Base-by-base conservation (phyloP, 1,284 basidiomycete species). In the Flammula alnicola region DNA sequence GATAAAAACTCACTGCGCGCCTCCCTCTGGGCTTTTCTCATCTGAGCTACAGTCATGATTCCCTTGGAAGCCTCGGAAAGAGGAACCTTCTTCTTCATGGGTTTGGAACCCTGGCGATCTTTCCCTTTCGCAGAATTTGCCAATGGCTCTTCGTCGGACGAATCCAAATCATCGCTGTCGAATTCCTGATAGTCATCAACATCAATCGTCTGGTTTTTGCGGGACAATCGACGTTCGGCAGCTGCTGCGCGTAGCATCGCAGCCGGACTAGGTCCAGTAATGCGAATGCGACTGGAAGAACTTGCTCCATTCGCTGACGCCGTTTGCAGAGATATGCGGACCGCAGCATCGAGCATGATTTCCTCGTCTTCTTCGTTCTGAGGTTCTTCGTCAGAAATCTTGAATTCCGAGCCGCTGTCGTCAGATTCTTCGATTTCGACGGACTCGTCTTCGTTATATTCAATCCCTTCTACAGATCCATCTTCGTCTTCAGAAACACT, bases 391-490 rank as follows among this genome's bases (percentile, higher is more conserved):
- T 64, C 62, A 23, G 63, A 62, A 20, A 67, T 64, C 25, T 75
- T 69, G 50, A 82, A 85, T 46, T 85, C 83, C 32, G 84, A 86
- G 14, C 74, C 83, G 60, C 79, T 81, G 45, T 71, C 76, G 35
- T 77, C 77, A 8, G 77, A 81, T 45, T 84, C 83, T 12, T 76
- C 71, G 31, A 73, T 58, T 42, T 65, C 49, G 3, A 53, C 52
- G 12, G 60, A 55, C 17, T 74, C 71, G 37, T 71, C 73, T 44
- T 65, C 63, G 11, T 75, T 73, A 35, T 69, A 72, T 31, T 69
- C 56, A 12, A 48, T 35, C 27, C 47, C 55, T 30, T 69, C 63
- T 3, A 52, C 56, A 26, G 59, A 52, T 10, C 17, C 47, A 19
- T 23, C 44, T 10, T 49, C 38, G 9, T 43, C 48, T n/a, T 55